Evolutionary conservation across 1,139 yeast genomes (phyloP), one percentile per base, ranked within the genome.

Genomic region (Pneumocystis carinii): DNA sequence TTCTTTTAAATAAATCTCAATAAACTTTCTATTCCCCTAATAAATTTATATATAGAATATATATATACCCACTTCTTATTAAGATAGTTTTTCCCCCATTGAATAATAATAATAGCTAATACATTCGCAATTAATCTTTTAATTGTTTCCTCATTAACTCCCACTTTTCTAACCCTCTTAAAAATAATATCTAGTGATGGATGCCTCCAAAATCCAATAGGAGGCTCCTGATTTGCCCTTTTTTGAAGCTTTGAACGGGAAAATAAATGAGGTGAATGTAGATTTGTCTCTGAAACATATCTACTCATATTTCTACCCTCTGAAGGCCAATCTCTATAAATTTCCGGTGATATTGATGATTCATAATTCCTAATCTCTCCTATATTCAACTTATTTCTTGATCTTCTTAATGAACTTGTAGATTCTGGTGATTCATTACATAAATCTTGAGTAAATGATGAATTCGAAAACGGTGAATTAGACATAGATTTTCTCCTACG

Each of bases 201-300:
- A 29, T 57, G 59, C 8, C 59, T 57, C 59, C 59, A 57, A 12
- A 57, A 37, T 8, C 59, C 59, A 19, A 57, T 12, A 8, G 59
- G 59, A 37, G 27, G 29, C 29, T 57, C 29, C 7, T 57, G 37
- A 10, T 10, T 24, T 24, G n/a, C 27, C 3, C 24, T 14, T 24
- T 17, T 48, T 24, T 48, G 55, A 4, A 19, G 3, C 12, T 48
- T 15, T 48, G n/a, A 48, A 5, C 12, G 14, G 14, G 32, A 19
- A 48, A 48, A 48, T 24, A 29, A 48, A 24, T 10, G n/a, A 48
- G 55, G 55, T 5, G 32, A 24, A 48, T 24, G 55, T 3, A 48
- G 4, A 48, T 48, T 24, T 5, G 32, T 24, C 4, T 48, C n/a
- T 48, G 55, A 24, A 3, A 10, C 15, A 48, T 12, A 24, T 24